Evolutionary conservation across 345 rosid genomes (phyloP).

Genomic region (rapeseed (Brassica napus)): Da-Ae NC_063442.1:13827501-13828000

Average conservation of each 20-base stretch:
- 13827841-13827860: conserved; percentile 64
- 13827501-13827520: conserved; percentile 71
- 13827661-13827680: conserved; percentile 46
- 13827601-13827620: neutral
- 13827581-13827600: conserved; percentile 30
- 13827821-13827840: conserved; percentile 64
- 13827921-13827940: conserved; percentile 4
- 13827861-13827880: conserved; percentile 54
- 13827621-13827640: neutral
- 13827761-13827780: neutral
- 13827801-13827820: conserved; percentile 51
- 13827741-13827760: neutral
- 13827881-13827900: conserved; percentile 37
- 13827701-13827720: conserved; percentile 66
- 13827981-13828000: conserved; percentile 82
- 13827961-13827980: conserved; percentile 66
- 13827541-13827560: conserved; percentile 68
- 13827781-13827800: neutral
- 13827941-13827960: conserved; percentile 60
- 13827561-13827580: conserved; percentile 60
- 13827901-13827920: conserved; percentile 8
- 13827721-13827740: conserved; percentile 45
- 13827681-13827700: conserved; percentile 61
- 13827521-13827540: conserved; percentile 72
- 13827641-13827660: neutral